These are phyloP conservation scores for Fusarium papillatum DNA, from an alignment of 2,329 filamentous ascomycete genomes.

Conservation along the genomic window DNA sequence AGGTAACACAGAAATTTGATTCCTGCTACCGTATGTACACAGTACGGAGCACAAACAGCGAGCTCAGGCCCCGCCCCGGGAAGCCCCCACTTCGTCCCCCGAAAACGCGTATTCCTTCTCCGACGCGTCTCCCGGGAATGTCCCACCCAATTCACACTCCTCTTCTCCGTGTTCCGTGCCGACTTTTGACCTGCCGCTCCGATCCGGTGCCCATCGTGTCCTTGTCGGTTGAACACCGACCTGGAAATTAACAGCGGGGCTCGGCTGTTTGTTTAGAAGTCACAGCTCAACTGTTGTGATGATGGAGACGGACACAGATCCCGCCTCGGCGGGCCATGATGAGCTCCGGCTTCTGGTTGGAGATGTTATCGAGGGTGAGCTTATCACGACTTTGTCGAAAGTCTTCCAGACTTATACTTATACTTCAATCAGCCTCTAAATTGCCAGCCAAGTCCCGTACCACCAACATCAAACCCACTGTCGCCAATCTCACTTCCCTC, in stretches of 20 bases:
- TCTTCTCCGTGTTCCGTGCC: conserved; percentile 6
- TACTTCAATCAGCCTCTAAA: conserved; percentile 62
- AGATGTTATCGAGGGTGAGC: conserved; percentile 52
- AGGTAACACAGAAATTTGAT: background rate
- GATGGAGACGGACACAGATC: conserved; percentile 41
- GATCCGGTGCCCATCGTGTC: conserved; percentile 14
- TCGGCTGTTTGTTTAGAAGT: background rate
- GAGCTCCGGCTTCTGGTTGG: conserved; percentile 52
- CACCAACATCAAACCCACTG: conserved; percentile 71
- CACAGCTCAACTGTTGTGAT: background rate
- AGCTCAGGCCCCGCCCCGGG: conserved; percentile 21
- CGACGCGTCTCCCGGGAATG: conserved; percentile 36
- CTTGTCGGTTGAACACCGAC: background rate
- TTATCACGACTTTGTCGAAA: background rate
- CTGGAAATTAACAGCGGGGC: too few relatives aligned
- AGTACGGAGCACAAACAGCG: background rate
- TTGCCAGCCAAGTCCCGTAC: conserved; percentile 76
- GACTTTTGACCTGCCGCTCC: conserved; percentile 16
- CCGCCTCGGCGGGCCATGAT: conserved; percentile 44
- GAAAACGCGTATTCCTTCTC: conserved; percentile 35
- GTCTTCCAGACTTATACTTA: background rate
- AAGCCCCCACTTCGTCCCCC: conserved; percentile 25
- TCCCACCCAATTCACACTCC: conserved; percentile 33
- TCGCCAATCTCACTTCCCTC: conserved; percentile 73
- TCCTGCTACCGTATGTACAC: background rate